Base-by-base conservation (phyloP, 2,329 filamentous ascomycete species). In the Colletotrichum shisoi region DNA sequence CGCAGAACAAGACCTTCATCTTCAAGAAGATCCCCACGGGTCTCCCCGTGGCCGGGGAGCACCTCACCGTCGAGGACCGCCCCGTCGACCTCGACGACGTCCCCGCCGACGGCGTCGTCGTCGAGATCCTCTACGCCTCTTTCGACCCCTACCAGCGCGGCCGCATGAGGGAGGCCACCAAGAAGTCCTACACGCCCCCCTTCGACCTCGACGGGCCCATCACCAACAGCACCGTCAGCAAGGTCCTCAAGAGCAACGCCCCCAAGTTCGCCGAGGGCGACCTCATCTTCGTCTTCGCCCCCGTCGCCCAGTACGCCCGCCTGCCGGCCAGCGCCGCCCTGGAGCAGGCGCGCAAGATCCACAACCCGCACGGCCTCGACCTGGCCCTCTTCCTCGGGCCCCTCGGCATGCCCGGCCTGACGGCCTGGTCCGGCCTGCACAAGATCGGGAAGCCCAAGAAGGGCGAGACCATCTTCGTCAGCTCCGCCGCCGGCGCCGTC, bases 131-230 rank as follows among this genome's bases (percentile, higher is more conserved):
- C 73, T 92, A 91, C 77, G 83, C 88, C 69, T 93, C 91, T 39
- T 90, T 90, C 79, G 93, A 96, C 77, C 93, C 93, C 1, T 96
- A 96, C 81, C 87, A 91, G 82, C 90, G 93, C 63, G 91, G 90
- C 68, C 86, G 87, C 71, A 94, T 96, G 91, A 89, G 92, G 48
- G 78, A 83, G 48, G 74, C 90, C 4, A 76, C 80, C 74, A 65
- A 24, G 6, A 87, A 90, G 79, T 93, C 91, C 8, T 95, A 93
- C 81, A 76, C 82, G 19, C 82, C 89, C 1, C 77, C 89, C 1
- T 92, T 88, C 73, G 76, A 83, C 12, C 76, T 92, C 52, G 82
- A 84, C 75, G 79, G 85, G 71, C 87, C 91, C 69, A 85, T 96
- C 69, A 79, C 79, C 71, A 94, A 89, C 79, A 77, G 77, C 71